phyloP scores from a whole-genome alignment of 495 filamentous ascomycete species.

The Darksidea phi region DNA sequence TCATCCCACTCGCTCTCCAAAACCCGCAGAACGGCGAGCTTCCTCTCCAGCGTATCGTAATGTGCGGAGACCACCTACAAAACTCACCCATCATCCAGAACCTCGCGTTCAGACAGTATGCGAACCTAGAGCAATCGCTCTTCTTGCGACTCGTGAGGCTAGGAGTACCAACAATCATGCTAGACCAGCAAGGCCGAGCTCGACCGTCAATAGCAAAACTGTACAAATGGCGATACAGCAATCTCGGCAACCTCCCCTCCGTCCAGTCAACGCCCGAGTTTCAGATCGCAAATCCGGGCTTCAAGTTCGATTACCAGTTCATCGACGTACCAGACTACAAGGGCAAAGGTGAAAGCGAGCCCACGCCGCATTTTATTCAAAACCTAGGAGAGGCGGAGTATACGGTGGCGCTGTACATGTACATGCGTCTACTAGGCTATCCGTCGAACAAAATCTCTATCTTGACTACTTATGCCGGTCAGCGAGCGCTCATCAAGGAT shows the following conservation, averaged over 20 bases:
- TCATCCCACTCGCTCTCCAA: constrained; percentile 89
- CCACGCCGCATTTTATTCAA: constrained; percentile 94
- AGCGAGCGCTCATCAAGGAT: constrained; percentile 85
- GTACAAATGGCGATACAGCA: constrained; percentile 90
- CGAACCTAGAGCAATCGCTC: constrained; percentile 91
- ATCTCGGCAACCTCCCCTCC: constrained; percentile 74
- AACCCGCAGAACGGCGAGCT: constrained; percentile 71
- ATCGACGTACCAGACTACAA: constrained; percentile 96
- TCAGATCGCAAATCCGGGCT: constrained; percentile 81
- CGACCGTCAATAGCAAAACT: constrained; percentile 82
- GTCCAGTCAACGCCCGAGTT: constrained; percentile 70
- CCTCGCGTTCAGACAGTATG: constrained; percentile 92
- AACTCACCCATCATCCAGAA: constrained; percentile 96
- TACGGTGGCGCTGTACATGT: constrained; percentile 90
- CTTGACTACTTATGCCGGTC: constrained; percentile 91
- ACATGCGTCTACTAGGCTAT: constrained; percentile 96
- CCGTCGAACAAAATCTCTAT: constrained; percentile 89
- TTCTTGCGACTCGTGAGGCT: constrained; percentile 88
- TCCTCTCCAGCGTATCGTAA: constrained; percentile 79
- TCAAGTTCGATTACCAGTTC: constrained; percentile 93
- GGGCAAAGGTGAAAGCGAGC: constrained; percentile 81
- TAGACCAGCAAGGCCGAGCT: constrained; percentile 91
- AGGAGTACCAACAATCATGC: constrained; percentile 81
- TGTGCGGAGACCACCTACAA: constrained; percentile 94
- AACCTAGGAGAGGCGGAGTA: constrained; percentile 98